Conservation (phyloP, 1,139 yeast species). For the Yamadazyma membranifaciens region DNA sequence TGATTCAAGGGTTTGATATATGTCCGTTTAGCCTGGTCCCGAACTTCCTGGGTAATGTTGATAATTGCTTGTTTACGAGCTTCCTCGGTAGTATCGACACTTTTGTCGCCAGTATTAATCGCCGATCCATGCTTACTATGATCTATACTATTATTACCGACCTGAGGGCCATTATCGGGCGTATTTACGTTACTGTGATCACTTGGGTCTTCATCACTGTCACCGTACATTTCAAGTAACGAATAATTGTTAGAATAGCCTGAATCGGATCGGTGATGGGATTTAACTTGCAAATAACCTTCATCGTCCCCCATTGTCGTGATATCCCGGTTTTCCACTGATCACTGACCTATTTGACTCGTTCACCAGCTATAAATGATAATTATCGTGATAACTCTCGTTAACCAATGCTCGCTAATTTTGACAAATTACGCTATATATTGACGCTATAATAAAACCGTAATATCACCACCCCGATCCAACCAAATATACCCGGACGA, state of each 20-base stretch:
- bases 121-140: too few species aligned
- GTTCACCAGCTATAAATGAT: too few species aligned
- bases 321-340: background rate
- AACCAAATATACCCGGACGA: slow-evolving; percentile 10
- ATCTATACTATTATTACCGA: too few species aligned
- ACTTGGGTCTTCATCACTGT: slow-evolving; percentile 14
- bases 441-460: too few species aligned
- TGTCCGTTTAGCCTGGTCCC: slow-evolving; percentile 12
- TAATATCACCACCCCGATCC: too few species aligned
- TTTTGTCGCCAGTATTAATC: background rate
- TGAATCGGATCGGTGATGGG: slow-evolving; percentile 29
- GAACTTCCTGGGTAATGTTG: slow-evolving; percentile 9
- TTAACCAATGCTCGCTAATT: too few species aligned
- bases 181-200: too few species aligned
- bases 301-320: background rate
- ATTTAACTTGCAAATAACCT: slow-evolving; percentile 24
- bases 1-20: slow-evolving; percentile 15
- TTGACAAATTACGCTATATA: too few species aligned
- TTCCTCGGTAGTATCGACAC: background rate
- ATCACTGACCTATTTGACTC: background rate
- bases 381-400: too few species aligned
- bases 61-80: slow-evolving; percentile 1
- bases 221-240: slow-evolving; percentile 25
- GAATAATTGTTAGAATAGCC: slow-evolving; percentile 37
- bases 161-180: background rate